Evolutionary conservation across 371 early-diverging fungal genomes (phyloP).

Genomic region (Mucor indicus): DNA sequence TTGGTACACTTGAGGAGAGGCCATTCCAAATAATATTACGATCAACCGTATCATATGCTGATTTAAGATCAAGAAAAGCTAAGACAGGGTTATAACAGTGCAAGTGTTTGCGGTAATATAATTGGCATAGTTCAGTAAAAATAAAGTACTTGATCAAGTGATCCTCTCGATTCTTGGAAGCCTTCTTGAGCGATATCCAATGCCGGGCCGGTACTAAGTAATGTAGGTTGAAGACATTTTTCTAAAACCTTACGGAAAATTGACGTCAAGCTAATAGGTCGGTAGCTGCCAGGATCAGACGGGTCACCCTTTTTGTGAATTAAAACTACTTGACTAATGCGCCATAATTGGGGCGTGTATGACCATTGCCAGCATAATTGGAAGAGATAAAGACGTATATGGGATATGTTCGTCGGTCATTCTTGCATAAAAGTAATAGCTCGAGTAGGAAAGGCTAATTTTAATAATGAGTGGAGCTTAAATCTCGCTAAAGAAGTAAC

Average conservation of each 20-base stretch:
- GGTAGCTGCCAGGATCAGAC: background rate
- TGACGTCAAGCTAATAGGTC: constrained; percentile 7
- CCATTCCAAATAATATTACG: constrained; percentile 2
- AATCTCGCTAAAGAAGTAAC: too few species aligned
- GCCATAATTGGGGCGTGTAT: constrained; percentile 14
- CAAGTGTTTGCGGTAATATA: background rate
- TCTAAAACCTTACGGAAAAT: constrained; percentile 1
- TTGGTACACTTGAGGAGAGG: background rate
- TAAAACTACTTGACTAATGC: constrained; percentile 23
- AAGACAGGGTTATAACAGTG: background rate
- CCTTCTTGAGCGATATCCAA: constrained; percentile 22
- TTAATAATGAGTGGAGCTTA: too few species aligned
- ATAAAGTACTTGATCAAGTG: constrained; percentile 10
- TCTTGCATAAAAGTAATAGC: too few species aligned
- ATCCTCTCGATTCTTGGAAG: constrained; percentile 2
- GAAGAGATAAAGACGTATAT: too few species aligned
- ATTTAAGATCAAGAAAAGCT: constrained; percentile 19
- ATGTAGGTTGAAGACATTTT: background rate
- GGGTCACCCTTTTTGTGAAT: constrained; percentile 13
- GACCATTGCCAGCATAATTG: constrained; percentile 17
- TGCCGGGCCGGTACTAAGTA: background rate
- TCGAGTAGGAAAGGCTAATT: too few species aligned
- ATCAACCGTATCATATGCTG: constrained; percentile 23
- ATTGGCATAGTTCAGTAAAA: constrained; percentile 8
- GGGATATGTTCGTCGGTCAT: too few species aligned